Evolutionary conservation across 352 stramenopile genomes (phyloP), one percentile per base, ranked within the genome.

Genomic region (Pythium aquatile): DNA sequence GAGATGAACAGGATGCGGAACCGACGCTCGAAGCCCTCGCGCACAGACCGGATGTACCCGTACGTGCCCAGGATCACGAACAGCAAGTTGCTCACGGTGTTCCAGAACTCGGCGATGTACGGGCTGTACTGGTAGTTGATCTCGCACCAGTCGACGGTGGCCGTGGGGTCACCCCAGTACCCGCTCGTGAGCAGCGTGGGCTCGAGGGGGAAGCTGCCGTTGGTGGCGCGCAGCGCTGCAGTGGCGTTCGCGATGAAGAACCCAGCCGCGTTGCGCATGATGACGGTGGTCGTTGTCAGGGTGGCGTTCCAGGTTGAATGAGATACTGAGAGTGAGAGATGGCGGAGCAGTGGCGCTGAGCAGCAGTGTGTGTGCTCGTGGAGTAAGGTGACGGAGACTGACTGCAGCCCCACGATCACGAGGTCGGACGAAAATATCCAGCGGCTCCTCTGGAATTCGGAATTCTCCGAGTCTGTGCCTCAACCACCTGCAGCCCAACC

Each of bases 51-150:
- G 53, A 73, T 72, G 42, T 95, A 75, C 0, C 86, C 87, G 48
- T 91, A 93, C 48, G 88, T 68, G 5, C 86, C 84, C 5, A 92
- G 66, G 6, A 96, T 14, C 17, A 94, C 75, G 54, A 94, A 94
- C n/a, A 89, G 70, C 39, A 90, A 72, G 57, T 92, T 94, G 76
- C 83, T 93, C 55, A 93, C 44, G 8, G 85, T 94, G 77, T 96
- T 96, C 84, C 86, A 94, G 71, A 91, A 93, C 76, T 96, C 87
- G 59, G 87, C 87, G 37, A 96, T 74, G 65, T 94, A 96, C 54
- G 70, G 78, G 57, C 69, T 87, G 71, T 87, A 64, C 66, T 86
- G 61, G 62, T 96, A 96, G 69, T 96, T 93, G 65, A 48, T 61
- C 71, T 96, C 87, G 61, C 87, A 96, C 87, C 87, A 96, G 71